These are phyloP conservation scores for Coemansia sp. DNA, from an alignment of 192 early-diverging fungal species.

Conservation along the genomic window DNA sequence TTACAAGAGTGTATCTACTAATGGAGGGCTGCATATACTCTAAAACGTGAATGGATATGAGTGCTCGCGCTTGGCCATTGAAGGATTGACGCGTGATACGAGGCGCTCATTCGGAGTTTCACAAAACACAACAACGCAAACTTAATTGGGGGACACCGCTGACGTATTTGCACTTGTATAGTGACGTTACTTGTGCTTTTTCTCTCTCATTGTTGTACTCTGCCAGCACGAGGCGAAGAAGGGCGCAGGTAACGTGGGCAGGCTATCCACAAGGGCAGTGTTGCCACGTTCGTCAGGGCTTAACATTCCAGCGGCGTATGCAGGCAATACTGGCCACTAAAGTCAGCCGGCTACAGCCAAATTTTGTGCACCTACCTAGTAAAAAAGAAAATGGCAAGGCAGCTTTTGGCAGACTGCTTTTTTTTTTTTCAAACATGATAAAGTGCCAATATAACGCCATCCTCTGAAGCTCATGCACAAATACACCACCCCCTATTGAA, in stretches of 20 bases:
- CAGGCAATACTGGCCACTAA: neutral
- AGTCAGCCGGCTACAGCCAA: neutral
- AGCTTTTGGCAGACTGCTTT: neutral
- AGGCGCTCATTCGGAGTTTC: neutral
- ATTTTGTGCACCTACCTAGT: neutral
- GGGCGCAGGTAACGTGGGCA: neutral
- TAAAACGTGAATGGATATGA: neutral
- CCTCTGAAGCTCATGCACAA: neutral
- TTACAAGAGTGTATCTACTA: neutral
- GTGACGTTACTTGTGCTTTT: neutral
- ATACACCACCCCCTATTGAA: slow-evolving; percentile 8
- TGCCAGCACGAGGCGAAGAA: neutral
- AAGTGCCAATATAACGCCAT: slow-evolving; percentile 16
- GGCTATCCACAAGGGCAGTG: neutral
- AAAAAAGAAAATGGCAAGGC: neutral
- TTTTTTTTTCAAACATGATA: neutral
- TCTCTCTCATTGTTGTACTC: neutral
- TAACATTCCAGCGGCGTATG: neutral
- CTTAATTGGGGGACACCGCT: neutral
- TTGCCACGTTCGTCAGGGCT: neutral
- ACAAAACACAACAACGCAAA: neutral
- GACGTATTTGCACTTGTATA: neutral
- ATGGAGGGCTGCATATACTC: neutral
- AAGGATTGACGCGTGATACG: neutral
- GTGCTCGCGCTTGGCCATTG: slow-evolving; percentile 1